Base-by-base conservation (phyloP, 345 rosid species). In the rapeseed (Brassica napus) region DNA sequence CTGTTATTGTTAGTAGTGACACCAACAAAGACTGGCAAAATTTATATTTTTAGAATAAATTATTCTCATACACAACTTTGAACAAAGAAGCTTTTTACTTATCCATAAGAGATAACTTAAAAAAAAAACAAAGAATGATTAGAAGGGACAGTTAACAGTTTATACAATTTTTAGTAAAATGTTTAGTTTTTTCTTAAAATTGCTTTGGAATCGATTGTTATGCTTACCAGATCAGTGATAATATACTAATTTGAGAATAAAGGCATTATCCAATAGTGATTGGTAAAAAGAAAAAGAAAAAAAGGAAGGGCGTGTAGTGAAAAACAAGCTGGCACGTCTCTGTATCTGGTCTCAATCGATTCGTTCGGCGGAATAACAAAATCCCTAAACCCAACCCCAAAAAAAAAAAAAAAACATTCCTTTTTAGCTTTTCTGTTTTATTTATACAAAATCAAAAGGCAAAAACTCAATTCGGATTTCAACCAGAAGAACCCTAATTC, bases 301-400 rank as follows among this genome's bases (percentile, higher is more conserved):
- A 39, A 70, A 24, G 18, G 0, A 30, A 69, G 82, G 73, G 82
- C 82, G 75, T 68, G 64, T 64, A 79, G 64, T 61, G 54, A n/a
- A 28, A 28, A 57, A 75, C 76, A 80, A 32, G 80, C 73, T 80
- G 83, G 79, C 83, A 80, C 80, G 83, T 75, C 68, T 75, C 39
- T 54, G 49, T 15, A 39, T 55, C 68, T 28, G 32, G 67, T 78
- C 67, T 47, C 18, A 52, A 73, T 75, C 70, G 63, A 49, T 79
- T 52, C 67, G 79, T 79, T 68, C 71, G 83, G 79, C 79, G 66
- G 75, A 49, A 74, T 54, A 74, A 72, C 77, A 26, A 72, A 54
- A 44, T 44, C 52, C 47, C 52, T 3, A 44, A 11, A 44, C n/a
- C 52, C 52, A 11, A 44, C 47, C 66, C 52, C 3, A 37, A 37